These are phyloP conservation scores for Rhizophora apiculata DNA, from an alignment of 345 rosid genomes.

Conservation along the genomic window DNA sequence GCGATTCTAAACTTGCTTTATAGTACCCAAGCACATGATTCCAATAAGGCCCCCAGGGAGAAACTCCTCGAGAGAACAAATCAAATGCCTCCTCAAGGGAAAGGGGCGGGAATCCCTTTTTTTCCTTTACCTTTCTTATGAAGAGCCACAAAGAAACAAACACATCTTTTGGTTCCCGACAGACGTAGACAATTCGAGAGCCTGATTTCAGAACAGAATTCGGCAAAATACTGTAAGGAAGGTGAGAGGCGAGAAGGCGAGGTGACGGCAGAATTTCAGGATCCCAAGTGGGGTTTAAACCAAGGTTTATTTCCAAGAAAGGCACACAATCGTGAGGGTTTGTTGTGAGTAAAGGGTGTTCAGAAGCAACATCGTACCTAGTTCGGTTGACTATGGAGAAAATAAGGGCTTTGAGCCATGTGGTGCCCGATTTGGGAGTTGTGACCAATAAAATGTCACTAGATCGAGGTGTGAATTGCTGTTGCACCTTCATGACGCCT, in stretches of 20 bases:
- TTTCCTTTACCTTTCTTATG: background rate
- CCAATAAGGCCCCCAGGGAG: background rate
- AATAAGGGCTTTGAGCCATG: conserved; percentile 1
- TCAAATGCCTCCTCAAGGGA: background rate
- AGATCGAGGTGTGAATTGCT: background rate
- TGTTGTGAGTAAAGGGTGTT: background rate
- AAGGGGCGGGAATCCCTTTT: background rate
- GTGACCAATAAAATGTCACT: background rate
- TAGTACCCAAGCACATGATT: background rate
- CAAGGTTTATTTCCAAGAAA: background rate
- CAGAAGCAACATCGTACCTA: background rate
- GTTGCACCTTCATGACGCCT: background rate
- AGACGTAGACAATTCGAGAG: background rate
- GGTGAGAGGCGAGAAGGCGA: background rate
- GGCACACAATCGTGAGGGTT: background rate
- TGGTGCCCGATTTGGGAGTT: background rate
- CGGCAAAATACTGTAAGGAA: background rate
- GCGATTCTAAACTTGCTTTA: background rate
- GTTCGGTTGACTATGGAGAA: background rate
- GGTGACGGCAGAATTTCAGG: background rate
- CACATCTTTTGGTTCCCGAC: background rate
- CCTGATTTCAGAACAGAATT: background rate
- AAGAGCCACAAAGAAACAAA: conserved; percentile 8
- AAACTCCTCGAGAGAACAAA: background rate
- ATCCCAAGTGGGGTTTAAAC: background rate